phyloP scores from a whole-genome alignment of 2,329 filamentous ascomycete genomes.

The Fusarium sp. region DNA sequence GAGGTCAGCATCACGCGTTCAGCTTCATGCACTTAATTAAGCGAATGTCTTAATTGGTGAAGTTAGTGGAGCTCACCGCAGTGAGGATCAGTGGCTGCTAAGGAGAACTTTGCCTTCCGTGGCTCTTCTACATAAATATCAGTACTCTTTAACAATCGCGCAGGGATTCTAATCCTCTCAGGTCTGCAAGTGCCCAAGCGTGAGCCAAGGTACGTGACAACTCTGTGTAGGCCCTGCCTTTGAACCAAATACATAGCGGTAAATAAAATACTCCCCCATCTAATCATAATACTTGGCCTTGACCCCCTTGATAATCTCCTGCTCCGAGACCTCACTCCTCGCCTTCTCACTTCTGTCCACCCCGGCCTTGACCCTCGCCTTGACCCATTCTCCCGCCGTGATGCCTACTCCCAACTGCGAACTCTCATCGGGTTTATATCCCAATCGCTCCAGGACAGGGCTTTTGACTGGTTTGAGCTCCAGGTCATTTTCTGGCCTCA shows the following conservation, averaged over 20 bases:
- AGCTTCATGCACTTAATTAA: neutral
- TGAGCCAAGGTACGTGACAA: too few species aligned
- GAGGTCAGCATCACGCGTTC: neutral
- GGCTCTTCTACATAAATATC: neutral
- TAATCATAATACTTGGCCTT: neutral
- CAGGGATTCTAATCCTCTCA: neutral
- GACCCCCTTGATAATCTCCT: slow-evolving; percentile 1
- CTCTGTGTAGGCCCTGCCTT: too few species aligned
- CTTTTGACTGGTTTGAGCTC: neutral
- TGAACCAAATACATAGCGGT: too few species aligned
- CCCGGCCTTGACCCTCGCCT: neutral
- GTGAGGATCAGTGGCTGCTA: neutral
- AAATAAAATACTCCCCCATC: too few species aligned
- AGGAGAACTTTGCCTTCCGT: neutral
- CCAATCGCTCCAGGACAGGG: neutral
- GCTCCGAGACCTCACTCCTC: neutral
- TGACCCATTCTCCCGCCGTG: neutral
- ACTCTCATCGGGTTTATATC: neutral
- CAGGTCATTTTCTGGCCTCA: neutral
- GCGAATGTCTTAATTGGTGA: neutral
- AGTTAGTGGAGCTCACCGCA: neutral
- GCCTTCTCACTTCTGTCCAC: neutral
- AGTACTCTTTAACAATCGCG: neutral
- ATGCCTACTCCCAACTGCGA: neutral
- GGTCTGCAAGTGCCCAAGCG: too few species aligned